Percentiles rank a stretch among this genome's conserved stretches.
Evolutionary conservation across 202 grass and related monocot species (phyloP).

Genomic region (Elaeis oleifera): DNA sequence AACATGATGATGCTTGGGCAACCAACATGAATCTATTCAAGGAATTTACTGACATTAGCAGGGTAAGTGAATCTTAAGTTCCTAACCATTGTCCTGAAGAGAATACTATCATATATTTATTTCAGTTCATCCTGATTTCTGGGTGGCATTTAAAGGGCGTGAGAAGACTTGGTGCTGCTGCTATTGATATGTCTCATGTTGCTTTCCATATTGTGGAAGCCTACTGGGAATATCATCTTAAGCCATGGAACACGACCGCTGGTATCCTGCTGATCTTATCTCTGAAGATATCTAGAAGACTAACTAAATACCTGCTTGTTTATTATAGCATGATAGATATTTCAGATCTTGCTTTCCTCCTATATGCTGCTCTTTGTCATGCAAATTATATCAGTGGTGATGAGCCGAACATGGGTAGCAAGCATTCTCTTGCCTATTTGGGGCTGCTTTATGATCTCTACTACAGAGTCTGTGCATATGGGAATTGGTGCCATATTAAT

Average conservation of each 20-base stretch:
- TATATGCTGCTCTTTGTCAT: too few species aligned
- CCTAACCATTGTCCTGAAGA: neutral
- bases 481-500: too few species aligned
- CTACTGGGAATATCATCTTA: conserved; percentile 93
- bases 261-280: conserved; percentile 60
- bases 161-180: conserved; percentile 81
- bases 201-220: conserved; percentile 74
- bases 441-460: too few species aligned
- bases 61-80: conserved; percentile 33
- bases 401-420: too few species aligned
- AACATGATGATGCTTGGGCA: conserved; percentile 90
- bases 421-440: too few species aligned
- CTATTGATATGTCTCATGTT: conserved; percentile 93
- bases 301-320: too few species aligned
- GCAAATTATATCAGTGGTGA: too few species aligned
- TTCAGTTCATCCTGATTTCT: conserved; percentile 12
- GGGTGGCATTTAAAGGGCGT: conserved; percentile 46
- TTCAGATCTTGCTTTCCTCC: too few species aligned
- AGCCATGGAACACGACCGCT: conserved; percentile 97
- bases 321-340: too few species aligned
- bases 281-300: neutral
- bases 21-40: conserved; percentile 94
- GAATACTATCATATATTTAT: conserved; percentile 7
- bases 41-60: conserved; percentile 94
- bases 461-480: too few species aligned